Evolutionary conservation across 1,284 basidiomycete species (phyloP).

Genomic region (Somion occarium): DNA sequence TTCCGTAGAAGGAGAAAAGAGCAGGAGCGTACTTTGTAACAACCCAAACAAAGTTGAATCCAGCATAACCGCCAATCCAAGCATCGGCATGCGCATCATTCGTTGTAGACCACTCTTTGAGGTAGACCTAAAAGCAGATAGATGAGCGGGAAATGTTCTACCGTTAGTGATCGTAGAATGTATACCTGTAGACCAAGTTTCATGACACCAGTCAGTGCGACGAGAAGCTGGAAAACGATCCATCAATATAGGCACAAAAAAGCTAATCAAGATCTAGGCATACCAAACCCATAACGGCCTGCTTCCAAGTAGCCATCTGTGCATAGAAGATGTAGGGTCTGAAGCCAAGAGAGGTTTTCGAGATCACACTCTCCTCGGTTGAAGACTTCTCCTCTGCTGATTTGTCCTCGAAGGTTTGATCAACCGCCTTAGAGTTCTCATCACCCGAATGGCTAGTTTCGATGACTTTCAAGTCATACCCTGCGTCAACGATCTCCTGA

Average conservation of each 20-base stretch:
- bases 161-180: no score
- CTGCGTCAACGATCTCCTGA: not conserved
- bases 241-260: not conserved
- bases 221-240: not conserved
- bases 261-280: not conserved
- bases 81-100: not conserved
- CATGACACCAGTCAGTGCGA: not conserved
- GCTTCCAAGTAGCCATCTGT: not conserved
- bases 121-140: not conserved
- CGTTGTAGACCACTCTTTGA: not conserved
- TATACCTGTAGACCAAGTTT: not conserved
- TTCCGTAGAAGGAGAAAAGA: not conserved
- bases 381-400: not conserved
- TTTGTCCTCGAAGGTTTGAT: not conserved
- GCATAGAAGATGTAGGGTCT: not conserved
- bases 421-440: not conserved
- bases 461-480: not conserved
- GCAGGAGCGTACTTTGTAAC: not conserved
- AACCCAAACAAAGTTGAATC: not conserved
- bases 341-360: not conserved
- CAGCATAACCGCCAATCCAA: not conserved
- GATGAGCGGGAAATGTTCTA: no score
- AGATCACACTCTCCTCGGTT: not conserved
- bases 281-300: not conserved
- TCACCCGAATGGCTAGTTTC: not conserved